Base-by-base conservation (phyloP, 1,139 yeast genomes). In the Diutina catenulata region DNA sequence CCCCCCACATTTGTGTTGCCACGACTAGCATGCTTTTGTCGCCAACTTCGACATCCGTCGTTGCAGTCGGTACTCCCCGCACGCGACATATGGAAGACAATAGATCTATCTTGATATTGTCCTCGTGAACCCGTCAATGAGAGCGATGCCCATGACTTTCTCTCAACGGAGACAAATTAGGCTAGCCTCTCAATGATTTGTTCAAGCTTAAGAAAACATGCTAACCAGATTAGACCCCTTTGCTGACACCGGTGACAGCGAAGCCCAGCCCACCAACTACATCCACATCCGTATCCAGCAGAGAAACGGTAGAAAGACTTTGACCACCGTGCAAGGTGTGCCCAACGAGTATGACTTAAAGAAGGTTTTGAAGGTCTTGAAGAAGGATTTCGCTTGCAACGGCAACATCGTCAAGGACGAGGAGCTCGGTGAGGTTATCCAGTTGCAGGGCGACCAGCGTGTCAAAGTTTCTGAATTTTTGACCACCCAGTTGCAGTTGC, bases 161-260 rank as follows among this genome's bases (percentile, higher is more conserved):
- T n/a, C 18, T 14, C n/a, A 3, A n/a, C 10, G 16, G 14, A 29
- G 13, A 6, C 9, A 7, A 10, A 15, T 21, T 21, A 14, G 3
- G 7, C 16, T 6, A 15, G 8, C 23, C 29, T 14, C 2, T 7
- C 28, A 18, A 7, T 8, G 13, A 26, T 14, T 20, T 13, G 14
- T 33, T 18, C 28, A 21, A 20, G 3, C 20, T 10, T 27, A 22
- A 8, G 9, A 16, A 19, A 8, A 6, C 27, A 24, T 41, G 47
- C 56, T 50, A 53, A 52, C 52, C 18, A 11, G 24, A 37, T 11
- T 28, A 73, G 95, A 91, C 70, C 98, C 98, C 51, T 91, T 91
- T 80, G 96, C 97, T 79, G 98, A 91, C 67, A 88, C 96, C 67
- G 97, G 96, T 74, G 97, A 91, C 77, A 94, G 93, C 69, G 96